Evolutionary conservation across 2,329 filamentous ascomycete species (phyloP).

Genomic region (Hypocreales sp.): DNA sequence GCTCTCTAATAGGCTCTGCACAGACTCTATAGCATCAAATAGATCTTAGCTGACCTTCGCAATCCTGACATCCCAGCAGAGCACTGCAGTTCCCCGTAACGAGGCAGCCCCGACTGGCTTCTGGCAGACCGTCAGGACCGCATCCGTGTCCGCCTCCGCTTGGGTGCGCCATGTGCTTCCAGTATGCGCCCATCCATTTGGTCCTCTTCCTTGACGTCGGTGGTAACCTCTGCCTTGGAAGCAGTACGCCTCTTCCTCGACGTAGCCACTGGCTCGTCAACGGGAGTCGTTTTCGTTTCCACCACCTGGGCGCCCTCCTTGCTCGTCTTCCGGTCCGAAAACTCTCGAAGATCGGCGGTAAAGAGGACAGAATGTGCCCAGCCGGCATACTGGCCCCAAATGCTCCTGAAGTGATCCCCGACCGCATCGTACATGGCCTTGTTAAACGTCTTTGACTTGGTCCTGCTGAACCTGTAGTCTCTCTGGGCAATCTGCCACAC

Average conservation of each 20-base stretch:
- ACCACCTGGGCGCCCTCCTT: conserved; percentile 4
- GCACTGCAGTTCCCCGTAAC: no score
- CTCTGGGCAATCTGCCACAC: conserved; percentile 97
- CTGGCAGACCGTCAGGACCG: no score
- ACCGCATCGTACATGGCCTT: conserved; percentile 82
- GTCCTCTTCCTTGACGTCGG: conserved; percentile 1
- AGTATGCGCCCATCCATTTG: conserved; percentile 6
- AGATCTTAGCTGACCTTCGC: no score
- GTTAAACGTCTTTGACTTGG: conserved; percentile 70
- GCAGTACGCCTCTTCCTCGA: conserved; percentile 8
- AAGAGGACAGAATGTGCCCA: conserved; percentile 98
- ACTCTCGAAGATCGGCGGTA: conserved; percentile 77
- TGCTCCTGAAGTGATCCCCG: conserved; percentile 70
- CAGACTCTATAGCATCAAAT: no score
- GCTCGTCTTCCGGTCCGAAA: conserved; percentile 45
- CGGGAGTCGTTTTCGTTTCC: not conserved
- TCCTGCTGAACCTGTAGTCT: conserved; percentile 86
- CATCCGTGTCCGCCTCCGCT: conserved; percentile 12
- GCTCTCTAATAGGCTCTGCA: no score
- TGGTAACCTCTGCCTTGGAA: conserved; percentile 6
- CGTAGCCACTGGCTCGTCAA: conserved; percentile 2
- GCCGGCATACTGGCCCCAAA: conserved; percentile 89
- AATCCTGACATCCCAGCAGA: no score
- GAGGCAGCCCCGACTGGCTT: no score
- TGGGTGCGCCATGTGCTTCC: conserved; percentile 11